Evolutionary conservation across 2,329 filamentous ascomycete species (phyloP).

Genomic region (Metarhizium rileyi): DNA sequence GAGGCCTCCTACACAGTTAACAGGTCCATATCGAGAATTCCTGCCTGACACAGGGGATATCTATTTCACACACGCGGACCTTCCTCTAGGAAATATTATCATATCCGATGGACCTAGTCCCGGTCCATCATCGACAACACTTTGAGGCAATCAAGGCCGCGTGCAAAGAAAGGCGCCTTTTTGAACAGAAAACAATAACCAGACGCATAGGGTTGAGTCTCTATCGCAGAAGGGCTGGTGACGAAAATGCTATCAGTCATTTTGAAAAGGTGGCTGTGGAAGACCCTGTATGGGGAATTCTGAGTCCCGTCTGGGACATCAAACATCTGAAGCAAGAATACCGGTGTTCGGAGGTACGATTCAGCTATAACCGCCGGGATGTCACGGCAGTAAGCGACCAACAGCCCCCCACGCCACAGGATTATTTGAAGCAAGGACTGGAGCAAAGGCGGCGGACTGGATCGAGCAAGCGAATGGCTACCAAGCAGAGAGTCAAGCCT

Average conservation of each 20-base stretch:
- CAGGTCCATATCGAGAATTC: neutral
- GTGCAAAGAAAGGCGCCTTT: slow-evolving; percentile 8
- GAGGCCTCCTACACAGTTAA: neutral
- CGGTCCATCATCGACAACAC: slow-evolving; percentile 6
- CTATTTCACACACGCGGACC: slow-evolving; percentile 16
- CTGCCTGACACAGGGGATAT: slow-evolving; percentile 12
- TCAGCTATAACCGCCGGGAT: slow-evolving; percentile 7
- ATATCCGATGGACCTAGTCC: slow-evolving; percentile 6
- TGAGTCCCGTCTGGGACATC: too few relatives aligned
- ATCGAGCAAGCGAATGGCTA: slow-evolving; percentile 8
- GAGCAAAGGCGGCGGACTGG: slow-evolving; percentile 5
- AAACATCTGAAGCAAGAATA: too few relatives aligned
- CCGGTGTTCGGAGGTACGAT: slow-evolving; percentile 9
- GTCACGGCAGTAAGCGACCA: slow-evolving; percentile 7
- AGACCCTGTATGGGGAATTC: too few relatives aligned
- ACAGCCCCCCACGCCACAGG: neutral
- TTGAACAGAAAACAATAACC: slow-evolving; percentile 5
- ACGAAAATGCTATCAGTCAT: too few relatives aligned
- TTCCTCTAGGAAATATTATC: slow-evolving; percentile 15
- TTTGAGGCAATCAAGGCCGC: slow-evolving; percentile 9
- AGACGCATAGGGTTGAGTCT: too few relatives aligned
- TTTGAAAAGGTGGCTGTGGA: too few relatives aligned
- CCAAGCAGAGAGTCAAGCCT: slow-evolving; percentile 5
- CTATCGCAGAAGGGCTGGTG: too few relatives aligned
- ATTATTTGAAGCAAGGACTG: neutral